Evolutionary conservation across 2,329 filamentous ascomycete species (phyloP), one percentile per base, ranked within the genome.

Genomic region (Aspergillaceae sp.): DNA sequence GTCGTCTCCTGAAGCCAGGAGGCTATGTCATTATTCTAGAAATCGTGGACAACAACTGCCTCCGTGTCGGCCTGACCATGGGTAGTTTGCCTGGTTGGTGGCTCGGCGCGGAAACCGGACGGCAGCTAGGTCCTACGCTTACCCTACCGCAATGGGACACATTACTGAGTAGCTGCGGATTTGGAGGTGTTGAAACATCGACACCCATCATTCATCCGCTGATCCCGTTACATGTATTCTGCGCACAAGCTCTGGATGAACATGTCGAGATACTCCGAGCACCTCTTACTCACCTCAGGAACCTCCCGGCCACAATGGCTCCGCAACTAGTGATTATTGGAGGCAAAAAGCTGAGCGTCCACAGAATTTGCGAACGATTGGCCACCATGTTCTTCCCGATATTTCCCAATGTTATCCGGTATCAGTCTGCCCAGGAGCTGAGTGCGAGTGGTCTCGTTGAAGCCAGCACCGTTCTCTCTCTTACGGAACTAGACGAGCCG

Each of bases 1-100:
- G 65, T 0, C 1, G 86, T 47, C 9, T 48, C 4, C 27, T 48
- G n/a, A 41, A 42, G 30, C 46, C 46, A 6, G 42, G 42, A 10
- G 42, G 46, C 7, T 41, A 42, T n/a, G n/a, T 48, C 2, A 26
- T 48, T 4, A 27, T 35, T 3, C 5, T 26, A 4, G 37, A 38
- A 0, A 5, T 29, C 0, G n/a, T 30, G 2, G n/a, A 9, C 26
- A 35, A 40, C n/a, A 9, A 30, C 10, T 28, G 27, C 3, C 19
- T 41, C 11, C 29, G 30, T 9, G 8, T 35, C 11, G 42, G 42
- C 4, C 5, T 48, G 3, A 38, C 30, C 10, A 29, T 48, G 11
- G 37, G 42, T 10, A 41, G 11, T 8, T 10, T 34, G 5, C 46
- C 46, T 1, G 46, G 28, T 11, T 48, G 42, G 46, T 44, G 42